Conservation (phyloP, 2,329 filamentous ascomycete species). For the Neonectria neomacrospora region DNA sequence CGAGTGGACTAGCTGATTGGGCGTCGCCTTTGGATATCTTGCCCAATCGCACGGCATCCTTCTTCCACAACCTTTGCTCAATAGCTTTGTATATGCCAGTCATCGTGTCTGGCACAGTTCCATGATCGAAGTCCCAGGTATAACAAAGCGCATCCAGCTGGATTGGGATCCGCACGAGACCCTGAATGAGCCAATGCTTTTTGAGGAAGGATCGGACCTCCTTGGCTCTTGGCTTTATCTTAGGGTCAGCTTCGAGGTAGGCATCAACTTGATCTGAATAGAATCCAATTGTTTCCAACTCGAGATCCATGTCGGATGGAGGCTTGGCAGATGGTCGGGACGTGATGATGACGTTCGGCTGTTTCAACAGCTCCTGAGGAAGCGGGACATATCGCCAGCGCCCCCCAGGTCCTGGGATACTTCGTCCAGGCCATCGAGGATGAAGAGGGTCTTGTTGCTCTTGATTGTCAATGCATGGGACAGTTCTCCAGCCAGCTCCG, state of each 20-base stretch:
- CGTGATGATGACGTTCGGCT: conserved; percentile 53
- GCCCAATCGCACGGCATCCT: conserved; percentile 48
- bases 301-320: conserved; percentile 31
- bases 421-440: conserved; percentile 59
- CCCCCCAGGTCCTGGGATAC: conserved; percentile 40
- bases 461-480: conserved; percentile 13
- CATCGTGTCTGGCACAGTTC: too few species aligned
- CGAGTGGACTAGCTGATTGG: too few species aligned
- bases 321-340: conserved; percentile 40
- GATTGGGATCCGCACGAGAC: conserved; percentile 56
- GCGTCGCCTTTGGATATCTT: too few species aligned
- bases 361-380: conserved; percentile 48
- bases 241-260: too few species aligned
- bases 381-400: conserved; percentile 27
- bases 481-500: conserved; percentile 31
- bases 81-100: conserved; percentile 47
- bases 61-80: conserved; percentile 51
- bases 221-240: too few species aligned
- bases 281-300: conserved; percentile 56
- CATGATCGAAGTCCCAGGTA: conserved; percentile 42
- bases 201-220: conserved; percentile 46
- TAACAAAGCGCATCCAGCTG: conserved; percentile 57
- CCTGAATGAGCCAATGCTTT: conserved; percentile 46
- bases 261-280: conserved; percentile 42
- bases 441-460: conserved; percentile 48